Conservation (phyloP, 805 yeast genomes). For the Yamadazyma scolyti region DNA sequence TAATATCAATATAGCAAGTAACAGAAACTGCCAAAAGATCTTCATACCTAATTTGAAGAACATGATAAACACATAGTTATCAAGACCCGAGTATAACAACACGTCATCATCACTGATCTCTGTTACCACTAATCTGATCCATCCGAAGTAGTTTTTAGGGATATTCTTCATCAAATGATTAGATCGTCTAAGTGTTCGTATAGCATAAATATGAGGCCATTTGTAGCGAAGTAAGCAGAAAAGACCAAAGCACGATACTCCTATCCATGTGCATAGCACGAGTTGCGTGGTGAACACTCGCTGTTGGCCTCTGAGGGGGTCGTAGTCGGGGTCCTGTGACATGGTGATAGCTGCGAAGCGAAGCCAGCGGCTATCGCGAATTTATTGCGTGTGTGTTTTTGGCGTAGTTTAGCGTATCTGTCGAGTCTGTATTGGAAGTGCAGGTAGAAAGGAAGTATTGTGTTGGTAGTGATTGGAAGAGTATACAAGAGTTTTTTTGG, state of each 20-base stretch:
- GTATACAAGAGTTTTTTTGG: no score
- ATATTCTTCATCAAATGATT: conserved; percentile 36
- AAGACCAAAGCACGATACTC: conserved; percentile 40
- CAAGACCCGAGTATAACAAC: conserved; percentile 84
- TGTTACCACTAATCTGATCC: conserved; percentile 33
- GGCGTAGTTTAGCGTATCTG: no score
- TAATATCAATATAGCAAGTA: conserved; percentile 46
- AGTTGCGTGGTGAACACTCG: conserved; percentile 58
- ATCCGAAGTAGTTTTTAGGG: conserved; percentile 55
- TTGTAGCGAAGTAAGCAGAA: conserved; percentile 50
- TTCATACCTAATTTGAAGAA: conserved; percentile 66
- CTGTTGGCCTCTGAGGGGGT: conserved; percentile 30
- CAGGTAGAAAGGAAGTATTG: no score
- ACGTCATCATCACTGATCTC: conserved; percentile 70
- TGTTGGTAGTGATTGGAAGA: no score
- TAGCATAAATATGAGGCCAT: conserved; percentile 58
- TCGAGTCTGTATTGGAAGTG: no score
- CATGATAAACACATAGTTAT: conserved; percentile 59
- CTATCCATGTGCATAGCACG: conserved; percentile 45
- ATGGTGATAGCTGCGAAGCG: no score
- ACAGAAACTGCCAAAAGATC: conserved; percentile 57
- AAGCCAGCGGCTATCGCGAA: no score
- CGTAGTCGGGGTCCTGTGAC: conserved; percentile 13
- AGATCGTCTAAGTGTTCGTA: conserved; percentile 46
- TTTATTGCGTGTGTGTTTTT: no score